Percentiles rank a stretch among this genome's conserved stretches.
phyloP scores from a whole-genome alignment of 768 basidiomycete genomes.

The Cantharellus cinnabarinus region DNA sequence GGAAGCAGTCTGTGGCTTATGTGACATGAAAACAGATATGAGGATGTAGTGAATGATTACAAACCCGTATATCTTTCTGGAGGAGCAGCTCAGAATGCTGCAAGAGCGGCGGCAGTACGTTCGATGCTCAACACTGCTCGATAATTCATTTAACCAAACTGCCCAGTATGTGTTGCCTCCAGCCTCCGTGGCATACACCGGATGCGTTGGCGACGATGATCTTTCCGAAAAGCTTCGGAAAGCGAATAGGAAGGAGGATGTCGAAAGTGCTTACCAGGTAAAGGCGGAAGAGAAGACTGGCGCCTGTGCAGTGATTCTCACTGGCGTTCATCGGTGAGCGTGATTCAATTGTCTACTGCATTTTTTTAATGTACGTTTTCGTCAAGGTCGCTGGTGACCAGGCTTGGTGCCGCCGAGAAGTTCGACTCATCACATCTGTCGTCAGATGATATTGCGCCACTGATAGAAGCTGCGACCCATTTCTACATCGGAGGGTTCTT shows the following conservation, averaged over 20 bases:
- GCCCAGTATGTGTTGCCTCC: slow-evolving; percentile 74
- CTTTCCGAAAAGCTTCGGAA: slow-evolving; percentile 71
- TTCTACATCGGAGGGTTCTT: slow-evolving; percentile 97
- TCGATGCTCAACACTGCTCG: not conserved
- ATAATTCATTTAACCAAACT: slow-evolving; percentile 5
- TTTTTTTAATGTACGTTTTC: not conserved
- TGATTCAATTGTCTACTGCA: not conserved
- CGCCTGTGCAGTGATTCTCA: slow-evolving; percentile 90
- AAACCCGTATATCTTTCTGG: slow-evolving; percentile 84
- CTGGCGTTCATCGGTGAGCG: slow-evolving; percentile 69
- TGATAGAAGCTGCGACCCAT: slow-evolving; percentile 61
- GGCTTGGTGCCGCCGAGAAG: slow-evolving; percentile 73
- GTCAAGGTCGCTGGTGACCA: slow-evolving; percentile 75
- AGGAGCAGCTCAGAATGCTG: slow-evolving; percentile 91
- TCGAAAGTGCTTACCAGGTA: slow-evolving; percentile 76
- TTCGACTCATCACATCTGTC: slow-evolving; percentile 67
- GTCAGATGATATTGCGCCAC: slow-evolving; percentile 49
- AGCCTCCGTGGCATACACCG: slow-evolving; percentile 78
- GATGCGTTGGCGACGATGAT: slow-evolving; percentile 85
- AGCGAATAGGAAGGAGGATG: slow-evolving; percentile 83
- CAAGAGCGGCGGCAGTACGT: slow-evolving; percentile 85
- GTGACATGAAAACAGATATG: slow-evolving; percentile 38
- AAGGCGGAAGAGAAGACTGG: slow-evolving; percentile 77
- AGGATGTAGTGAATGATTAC: slow-evolving; percentile 51
- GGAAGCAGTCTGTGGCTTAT: not conserved